Conservation (phyloP, 2,329 filamentous ascomycete species). For the Talaromyces rugulosus region DNA sequence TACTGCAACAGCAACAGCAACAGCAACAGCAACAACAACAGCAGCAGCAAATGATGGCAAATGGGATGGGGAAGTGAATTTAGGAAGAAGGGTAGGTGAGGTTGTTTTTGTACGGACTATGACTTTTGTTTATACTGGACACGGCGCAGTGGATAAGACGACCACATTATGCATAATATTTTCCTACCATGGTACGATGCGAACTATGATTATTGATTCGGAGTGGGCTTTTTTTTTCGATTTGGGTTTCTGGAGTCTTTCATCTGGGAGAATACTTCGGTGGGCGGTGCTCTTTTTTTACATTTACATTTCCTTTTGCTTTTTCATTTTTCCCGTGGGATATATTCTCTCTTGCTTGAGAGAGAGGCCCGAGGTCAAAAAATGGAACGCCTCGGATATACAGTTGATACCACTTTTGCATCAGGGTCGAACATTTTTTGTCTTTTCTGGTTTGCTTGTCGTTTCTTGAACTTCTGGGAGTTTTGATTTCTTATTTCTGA, state of each 20-base stretch:
- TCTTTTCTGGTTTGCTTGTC: neutral
- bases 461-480: neutral
- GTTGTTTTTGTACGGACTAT: neutral
- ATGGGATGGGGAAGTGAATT: conserved; percentile 33
- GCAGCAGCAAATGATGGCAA: conserved; percentile 41
- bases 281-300: neutral
- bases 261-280: neutral
- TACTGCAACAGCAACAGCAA: conserved; percentile 29
- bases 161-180: neutral
- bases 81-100: neutral
- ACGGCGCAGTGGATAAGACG: neutral
- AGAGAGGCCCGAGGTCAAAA: neutral
- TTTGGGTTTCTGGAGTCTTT: neutral
- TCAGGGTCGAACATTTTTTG: neutral
- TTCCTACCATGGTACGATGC: neutral
- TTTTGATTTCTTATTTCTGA: neutral
- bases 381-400: neutral
- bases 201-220: conserved; percentile 1
- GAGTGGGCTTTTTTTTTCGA: neutral
- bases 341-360: neutral
- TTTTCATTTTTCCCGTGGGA: neutral
- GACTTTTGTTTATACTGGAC: neutral
- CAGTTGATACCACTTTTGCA: conserved; percentile 8
- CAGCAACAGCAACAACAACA: conserved; percentile 28
- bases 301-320: neutral